Base-by-base conservation (phyloP, 2,329 filamentous ascomycete species). In the Phoma sp. region DNA sequence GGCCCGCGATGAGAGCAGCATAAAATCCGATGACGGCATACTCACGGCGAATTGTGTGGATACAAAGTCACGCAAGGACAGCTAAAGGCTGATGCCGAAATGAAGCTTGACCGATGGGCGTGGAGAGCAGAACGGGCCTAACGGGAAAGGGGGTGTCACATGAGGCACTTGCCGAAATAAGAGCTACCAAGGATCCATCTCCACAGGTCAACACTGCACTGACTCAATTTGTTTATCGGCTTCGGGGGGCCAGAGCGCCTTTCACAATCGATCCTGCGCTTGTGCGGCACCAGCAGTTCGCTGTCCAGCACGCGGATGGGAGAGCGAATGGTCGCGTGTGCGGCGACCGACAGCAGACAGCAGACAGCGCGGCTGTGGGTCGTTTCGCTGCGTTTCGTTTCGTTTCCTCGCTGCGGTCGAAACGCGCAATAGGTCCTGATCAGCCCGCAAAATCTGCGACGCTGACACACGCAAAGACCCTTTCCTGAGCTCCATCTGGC, bases 1-100 rank as follows among this genome's bases (percentile, higher is more conserved):
- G 40, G 9, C 29, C 52, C 46, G 36, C 42, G 37, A 51, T 47
- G 38, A 47, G 44, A 52, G 14, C 22, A 56, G 38, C 27, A 38
- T n/a, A 27, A 39, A 24, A 22, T 4, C 25, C 53, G 48, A 56
- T 56, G 53, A 56, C 53, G 53, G 53, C 44, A 56, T 56, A 6
- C 27, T 22, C 33, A 48, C 44, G 39, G 47, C 40, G 39, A 48
- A 42, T 47, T 56, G 48, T 47, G 44, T 56, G 52, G 46, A 35
- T 42, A 41, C 23, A 30, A 50, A 37, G 14, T 35, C 24, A 23
- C 29, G 45, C 45, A 49, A 47, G 36, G 29, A 36, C 27, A 47
- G n/a, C 47, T 18, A 49, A 44, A 40, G 43, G 54, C 18, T 44
- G 35, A 42, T 51, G 48, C 54, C 54, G 48, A 52, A 52, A 57